Conservation (phyloP, 345 rosid genomes). For the Eucalyptus decipiens region DNA sequence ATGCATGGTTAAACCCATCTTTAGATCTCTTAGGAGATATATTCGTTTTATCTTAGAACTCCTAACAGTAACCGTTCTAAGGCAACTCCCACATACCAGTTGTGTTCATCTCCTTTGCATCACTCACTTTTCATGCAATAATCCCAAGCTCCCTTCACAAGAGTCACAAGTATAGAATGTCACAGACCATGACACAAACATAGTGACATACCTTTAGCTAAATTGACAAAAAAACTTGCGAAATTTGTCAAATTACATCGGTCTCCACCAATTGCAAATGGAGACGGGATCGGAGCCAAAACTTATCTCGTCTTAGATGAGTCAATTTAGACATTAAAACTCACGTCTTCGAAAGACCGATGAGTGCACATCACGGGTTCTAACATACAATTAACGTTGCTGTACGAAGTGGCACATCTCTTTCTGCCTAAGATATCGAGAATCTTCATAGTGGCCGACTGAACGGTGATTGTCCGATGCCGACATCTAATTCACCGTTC, state of each 20-base stretch:
- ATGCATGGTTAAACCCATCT: too few relatives aligned
- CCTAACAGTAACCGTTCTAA: fast-evolving
- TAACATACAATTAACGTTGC: neutral
- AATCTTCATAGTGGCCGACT: neutral
- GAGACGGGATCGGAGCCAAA: neutral
- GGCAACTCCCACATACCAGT: too few relatives aligned
- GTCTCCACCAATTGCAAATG: neutral
- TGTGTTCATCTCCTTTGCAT: fast-evolving
- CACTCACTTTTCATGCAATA: too few relatives aligned
- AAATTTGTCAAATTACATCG: neutral
- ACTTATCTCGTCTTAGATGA: neutral
- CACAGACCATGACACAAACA: neutral
- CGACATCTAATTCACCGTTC: too few relatives aligned
- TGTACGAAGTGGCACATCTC: neutral
- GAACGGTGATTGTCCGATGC: neutral
- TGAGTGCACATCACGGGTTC: neutral
- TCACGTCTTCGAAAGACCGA: neutral
- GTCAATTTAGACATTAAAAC: neutral
- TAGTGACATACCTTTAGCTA: neutral
- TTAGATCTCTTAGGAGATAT: too few relatives aligned
- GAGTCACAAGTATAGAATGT: too few relatives aligned
- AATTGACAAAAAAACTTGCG: neutral
- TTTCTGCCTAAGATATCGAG: neutral
- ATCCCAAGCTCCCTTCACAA: too few relatives aligned
- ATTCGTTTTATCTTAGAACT: too few relatives aligned